Evolutionary conservation across 192 early-diverging fungal species (phyloP), one percentile per base, ranked within the genome.

Genomic region (Backusella parvicylindrica): DNA sequence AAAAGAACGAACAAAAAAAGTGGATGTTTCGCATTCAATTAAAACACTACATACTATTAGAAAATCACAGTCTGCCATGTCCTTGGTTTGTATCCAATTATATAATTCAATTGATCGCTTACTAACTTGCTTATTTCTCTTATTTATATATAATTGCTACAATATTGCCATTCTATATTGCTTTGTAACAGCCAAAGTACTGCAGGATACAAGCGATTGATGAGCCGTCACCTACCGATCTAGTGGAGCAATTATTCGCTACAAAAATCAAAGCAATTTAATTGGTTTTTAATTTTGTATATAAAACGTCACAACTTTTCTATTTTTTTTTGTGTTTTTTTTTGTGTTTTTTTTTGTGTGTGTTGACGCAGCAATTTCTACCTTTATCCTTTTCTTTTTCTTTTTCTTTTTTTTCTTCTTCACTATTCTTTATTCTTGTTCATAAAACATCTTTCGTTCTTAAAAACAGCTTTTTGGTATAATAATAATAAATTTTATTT

Each of bases 231-330:
- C 73, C 78, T 6, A 6, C 64, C 13, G 78, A 79, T 50, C 68
- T 79, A 40, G 78, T 79, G 11, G 78, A 79, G 43, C 78, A 79
- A 40, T 8, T 79, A 1, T 79, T 79, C 75, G 56, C 75, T 53
- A n/a, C n/a, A 38, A 68, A 68, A 38, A 21, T 68, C 11, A 33
- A 68, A 36, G 66, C 35, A 11, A 68, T 23, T 38, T 68, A 13
- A 23, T 38, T 68, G 32, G 66, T 1, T 33, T 3, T 13, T 64
- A n/a, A 2, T n/a, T 12, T n/a, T 36, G n/a, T 21, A 18, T 37
- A 67, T 67, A 67, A 67, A 67, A 21, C 32, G 66, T 68, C 66
- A 68, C 66, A 68, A 6, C 11, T 26, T 23, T 2, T 36, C 33
- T 60, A 23, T 12, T 12, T 23, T 13, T 56, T 60, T 60, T 60